A percentile compares a stretch with the other conserved stretches of the same genome.
Evolutionary conservation across 805 yeast genomes (phyloP).

Genomic region (Cyberlindnera mycetangii): DNA sequence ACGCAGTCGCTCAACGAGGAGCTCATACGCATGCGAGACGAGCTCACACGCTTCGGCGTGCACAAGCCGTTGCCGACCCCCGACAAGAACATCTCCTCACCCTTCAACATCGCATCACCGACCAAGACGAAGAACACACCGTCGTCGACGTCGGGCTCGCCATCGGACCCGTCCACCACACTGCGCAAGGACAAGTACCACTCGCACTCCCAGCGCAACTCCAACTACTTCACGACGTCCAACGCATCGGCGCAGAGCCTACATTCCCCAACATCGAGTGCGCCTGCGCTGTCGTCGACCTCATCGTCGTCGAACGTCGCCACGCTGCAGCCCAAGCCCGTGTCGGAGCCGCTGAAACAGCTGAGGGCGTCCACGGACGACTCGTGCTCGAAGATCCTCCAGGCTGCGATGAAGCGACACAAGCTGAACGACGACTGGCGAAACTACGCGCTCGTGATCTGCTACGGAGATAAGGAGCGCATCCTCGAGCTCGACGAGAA

Average conservation of each 20-base stretch:
- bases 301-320: conserved; percentile 4
- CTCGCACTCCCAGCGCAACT: conserved; percentile 14
- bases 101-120: conserved; percentile 31
- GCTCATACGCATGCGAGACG: conserved; percentile 18
- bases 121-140: conserved; percentile 19
- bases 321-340: conserved; percentile 19
- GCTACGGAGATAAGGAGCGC: conserved; percentile 89
- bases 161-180: conserved; percentile 8
- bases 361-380: conserved; percentile 85
- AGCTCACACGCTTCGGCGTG: conserved; percentile 7
- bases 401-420: conserved; percentile 85
- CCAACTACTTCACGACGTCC: conserved; percentile 9
- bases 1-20: conserved; percentile 16
- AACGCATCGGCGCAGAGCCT: conserved; percentile 1
- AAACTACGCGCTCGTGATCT: conserved; percentile 82
- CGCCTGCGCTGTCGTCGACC: conserved; percentile 13
- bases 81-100: conserved; percentile 23
- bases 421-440: conserved; percentile 80
- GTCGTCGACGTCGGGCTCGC: conserved; percentile 9
- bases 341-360: conserved; percentile 73
- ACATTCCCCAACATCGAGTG: conserved; percentile 24
- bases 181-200: conserved; percentile 10
- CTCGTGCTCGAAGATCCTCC: conserved; percentile 83
- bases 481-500: conserved; percentile 79
- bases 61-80: conserved; percentile 27